Conservation (phyloP, 1,284 basidiomycete genomes). For the Waitea zeae region DNA sequence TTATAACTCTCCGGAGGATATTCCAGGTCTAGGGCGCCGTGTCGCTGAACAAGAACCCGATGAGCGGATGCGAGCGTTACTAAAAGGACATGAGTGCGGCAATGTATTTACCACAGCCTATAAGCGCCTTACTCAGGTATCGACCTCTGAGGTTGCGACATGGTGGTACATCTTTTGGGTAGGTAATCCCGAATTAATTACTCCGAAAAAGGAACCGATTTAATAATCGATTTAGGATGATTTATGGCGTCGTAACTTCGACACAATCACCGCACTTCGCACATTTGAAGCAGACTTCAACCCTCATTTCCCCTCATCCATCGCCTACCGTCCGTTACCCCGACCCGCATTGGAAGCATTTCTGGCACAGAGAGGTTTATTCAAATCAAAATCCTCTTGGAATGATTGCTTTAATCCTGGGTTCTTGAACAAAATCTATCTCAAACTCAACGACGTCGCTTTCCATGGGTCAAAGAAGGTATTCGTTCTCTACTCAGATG, state of each 20-base stretch:
- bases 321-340: conserved; percentile 63
- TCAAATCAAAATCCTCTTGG: conserved; percentile 26
- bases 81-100: conserved; percentile 23
- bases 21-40: conserved; percentile 13
- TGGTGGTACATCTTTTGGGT: conserved; percentile 83
- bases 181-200: conserved; percentile 9
- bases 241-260: conserved; percentile 50
- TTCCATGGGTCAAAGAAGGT: conserved; percentile 38
- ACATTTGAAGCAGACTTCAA: conserved; percentile 45
- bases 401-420: conserved; percentile 48
- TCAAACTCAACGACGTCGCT: conserved; percentile 58
- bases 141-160: conserved; percentile 30
- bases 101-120: conserved; percentile 35
- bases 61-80: conserved; percentile 34
- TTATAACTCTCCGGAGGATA: conserved; percentile 36
- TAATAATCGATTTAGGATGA: conserved; percentile 32
- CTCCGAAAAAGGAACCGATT: not conserved
- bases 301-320: conserved; percentile 55
- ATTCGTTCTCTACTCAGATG: conserved; percentile 9
- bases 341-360: conserved; percentile 49
- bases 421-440: conserved; percentile 59
- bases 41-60: conserved; percentile 32
- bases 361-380: conserved; percentile 42
- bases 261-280: conserved; percentile 28
- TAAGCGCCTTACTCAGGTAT: conserved; percentile 37